Percentiles rank a stretch among this genome's conserved stretches.
Evolutionary conservation across 2,329 filamentous ascomycete genomes (phyloP).

Genomic region (Metarhizium guizhouense): DNA sequence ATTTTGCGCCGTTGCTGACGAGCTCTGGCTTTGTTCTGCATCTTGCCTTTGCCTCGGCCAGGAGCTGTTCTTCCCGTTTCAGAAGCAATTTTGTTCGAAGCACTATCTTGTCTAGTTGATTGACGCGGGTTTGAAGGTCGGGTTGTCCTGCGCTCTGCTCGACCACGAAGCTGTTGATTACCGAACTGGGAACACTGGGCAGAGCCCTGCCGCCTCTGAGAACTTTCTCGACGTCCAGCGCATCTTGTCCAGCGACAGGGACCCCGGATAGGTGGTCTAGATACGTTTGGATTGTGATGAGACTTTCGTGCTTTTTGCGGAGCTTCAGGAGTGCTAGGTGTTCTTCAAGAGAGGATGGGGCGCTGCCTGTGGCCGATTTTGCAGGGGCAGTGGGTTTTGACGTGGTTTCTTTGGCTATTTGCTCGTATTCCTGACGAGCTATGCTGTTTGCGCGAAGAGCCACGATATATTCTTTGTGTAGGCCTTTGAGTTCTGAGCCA

Average conservation of each 20-base stretch:
- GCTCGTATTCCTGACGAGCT: constrained; percentile 39
- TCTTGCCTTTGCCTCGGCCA: constrained; percentile 36
- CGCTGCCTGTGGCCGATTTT: constrained; percentile 3
- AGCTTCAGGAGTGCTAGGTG: constrained; percentile 43
- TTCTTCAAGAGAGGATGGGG: constrained; percentile 30
- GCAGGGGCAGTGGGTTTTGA: constrained; percentile 2
- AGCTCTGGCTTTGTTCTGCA: constrained; percentile 26
- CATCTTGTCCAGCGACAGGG: constrained; percentile 40
- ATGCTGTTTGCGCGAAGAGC: constrained; percentile 43
- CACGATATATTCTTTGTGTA: constrained; percentile 46
- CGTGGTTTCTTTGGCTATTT: constrained; percentile 19
- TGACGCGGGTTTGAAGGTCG: constrained; percentile 38
- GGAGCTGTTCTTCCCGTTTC: constrained; percentile 45
- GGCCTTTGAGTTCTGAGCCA: constrained; percentile 32
- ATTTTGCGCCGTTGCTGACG: constrained; percentile 30
- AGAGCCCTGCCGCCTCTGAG: constrained; percentile 34
- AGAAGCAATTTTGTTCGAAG: constrained; percentile 49
- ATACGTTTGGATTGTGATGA: constrained; percentile 41
- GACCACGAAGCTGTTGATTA: constrained; percentile 40
- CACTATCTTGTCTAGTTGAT: constrained; percentile 48
- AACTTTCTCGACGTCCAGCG: constrained; percentile 39
- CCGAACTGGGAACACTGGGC: constrained; percentile 41
- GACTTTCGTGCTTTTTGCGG: constrained; percentile 39
- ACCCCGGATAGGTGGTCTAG: constrained; percentile 42
- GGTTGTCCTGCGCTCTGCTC: constrained; percentile 28